Evolutionary conservation across 1,284 basidiomycete genomes (phyloP).

Genomic region (Schizophyllum commune): DNA sequence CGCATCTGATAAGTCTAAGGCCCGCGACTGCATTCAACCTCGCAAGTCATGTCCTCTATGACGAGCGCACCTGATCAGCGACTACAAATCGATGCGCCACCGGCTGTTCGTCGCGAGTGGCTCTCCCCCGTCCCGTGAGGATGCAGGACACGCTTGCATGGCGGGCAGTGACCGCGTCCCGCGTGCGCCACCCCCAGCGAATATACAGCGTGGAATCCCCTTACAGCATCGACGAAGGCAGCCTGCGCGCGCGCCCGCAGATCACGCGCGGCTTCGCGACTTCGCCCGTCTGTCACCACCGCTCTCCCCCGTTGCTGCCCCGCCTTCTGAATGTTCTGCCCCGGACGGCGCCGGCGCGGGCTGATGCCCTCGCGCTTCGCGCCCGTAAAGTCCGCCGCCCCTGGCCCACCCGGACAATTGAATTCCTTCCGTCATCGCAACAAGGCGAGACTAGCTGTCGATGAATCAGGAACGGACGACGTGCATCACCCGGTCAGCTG

Average conservation of each 20-base stretch:
- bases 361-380: neutral
- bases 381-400: neutral
- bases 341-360: neutral
- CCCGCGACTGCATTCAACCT: neutral
- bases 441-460: neutral
- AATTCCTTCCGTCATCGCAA: neutral
- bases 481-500: no score
- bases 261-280: neutral
- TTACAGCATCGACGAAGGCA: neutral
- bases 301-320: neutral
- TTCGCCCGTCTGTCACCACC: neutral
- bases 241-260: neutral
- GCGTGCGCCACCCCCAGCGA: neutral
- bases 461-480: neutral
- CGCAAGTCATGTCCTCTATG: neutral
- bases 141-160: neutral
- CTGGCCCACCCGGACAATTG: neutral
- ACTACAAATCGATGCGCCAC: neutral
- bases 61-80: neutral
- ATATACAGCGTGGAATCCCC: neutral
- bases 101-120: neutral
- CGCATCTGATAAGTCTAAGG: neutral
- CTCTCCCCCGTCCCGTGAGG: neutral
- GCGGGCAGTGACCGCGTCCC: neutral
- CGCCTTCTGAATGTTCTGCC: neutral